phyloP scores from a whole-genome alignment of 2,329 filamentous ascomycete genomes.

The Penicillium sp. region DNA sequence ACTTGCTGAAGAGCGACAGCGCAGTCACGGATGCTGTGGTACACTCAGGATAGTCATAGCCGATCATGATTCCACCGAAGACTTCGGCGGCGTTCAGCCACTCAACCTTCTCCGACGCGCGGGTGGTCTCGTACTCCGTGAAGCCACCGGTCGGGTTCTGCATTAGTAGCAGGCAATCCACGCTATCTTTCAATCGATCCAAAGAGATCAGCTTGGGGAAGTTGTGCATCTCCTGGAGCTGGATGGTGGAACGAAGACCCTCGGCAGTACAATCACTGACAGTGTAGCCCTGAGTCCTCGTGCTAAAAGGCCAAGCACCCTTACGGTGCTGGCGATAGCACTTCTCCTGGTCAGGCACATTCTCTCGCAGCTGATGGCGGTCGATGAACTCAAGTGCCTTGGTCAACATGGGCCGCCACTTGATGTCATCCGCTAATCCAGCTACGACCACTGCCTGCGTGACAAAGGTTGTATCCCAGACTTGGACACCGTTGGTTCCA shows the following conservation, averaged over 20 bases:
- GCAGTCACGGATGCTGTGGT: slow-evolving; percentile 92
- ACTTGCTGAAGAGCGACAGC: slow-evolving; percentile 70
- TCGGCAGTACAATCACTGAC: slow-evolving; percentile 95
- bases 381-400: slow-evolving; percentile 83
- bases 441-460: slow-evolving; percentile 78
- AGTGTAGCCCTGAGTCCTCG: slow-evolving; percentile 83
- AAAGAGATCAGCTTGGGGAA: slow-evolving; percentile 72
- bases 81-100: slow-evolving; percentile 92
- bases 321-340: slow-evolving; percentile 89
- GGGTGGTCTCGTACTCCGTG: slow-evolving; percentile 80
- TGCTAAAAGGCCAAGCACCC: slow-evolving; percentile 95
- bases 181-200: slow-evolving; percentile 73
- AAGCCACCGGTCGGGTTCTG: slow-evolving; percentile 83
- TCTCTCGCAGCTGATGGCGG: slow-evolving; percentile 81
- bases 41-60: slow-evolving; percentile 97
- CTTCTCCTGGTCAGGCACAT: slow-evolving; percentile 67
- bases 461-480: slow-evolving; percentile 89
- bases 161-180: slow-evolving; percentile 86
- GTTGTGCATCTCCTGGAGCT: slow-evolving; percentile 71
- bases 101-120: slow-evolving; percentile 73
- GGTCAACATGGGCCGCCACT: slow-evolving; percentile 75
- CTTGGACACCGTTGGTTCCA: slow-evolving; percentile 96
- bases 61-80: slow-evolving; percentile 95
- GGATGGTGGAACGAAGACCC: slow-evolving; percentile 77
- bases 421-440: slow-evolving; percentile 68